Percentiles rank a stretch among this genome's conserved stretches.
Conservation (phyloP, 1,284 basidiomycete genomes). For the Heterobasidion parviporum region DNA sequence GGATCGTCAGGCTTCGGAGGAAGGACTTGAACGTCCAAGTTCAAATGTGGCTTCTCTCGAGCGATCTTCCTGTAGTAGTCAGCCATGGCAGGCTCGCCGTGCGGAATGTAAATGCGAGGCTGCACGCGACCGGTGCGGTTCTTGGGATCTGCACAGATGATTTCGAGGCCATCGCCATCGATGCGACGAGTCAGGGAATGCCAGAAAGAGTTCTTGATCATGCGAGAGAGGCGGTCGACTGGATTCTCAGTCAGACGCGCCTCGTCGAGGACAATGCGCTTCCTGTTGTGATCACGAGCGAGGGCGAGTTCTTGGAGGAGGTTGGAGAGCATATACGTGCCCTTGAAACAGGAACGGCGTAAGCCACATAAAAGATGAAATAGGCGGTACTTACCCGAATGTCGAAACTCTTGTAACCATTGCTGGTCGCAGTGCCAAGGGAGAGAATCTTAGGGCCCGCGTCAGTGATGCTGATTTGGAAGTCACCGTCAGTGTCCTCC, state of each 20-base stretch:
- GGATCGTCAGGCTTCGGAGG: conserved; percentile 84
- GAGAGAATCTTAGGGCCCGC: conserved; percentile 95
- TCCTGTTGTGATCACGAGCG: conserved; percentile 91
- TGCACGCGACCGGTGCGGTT: conserved; percentile 82
- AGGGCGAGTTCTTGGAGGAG: conserved; percentile 97
- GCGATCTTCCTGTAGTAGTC: conserved; percentile 86
- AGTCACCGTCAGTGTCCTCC: conserved; percentile 96
- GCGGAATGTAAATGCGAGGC: conserved; percentile 91
- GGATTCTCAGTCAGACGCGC: conserved; percentile 95
- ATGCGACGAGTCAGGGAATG: conserved; percentile 94
- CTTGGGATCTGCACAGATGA: conserved; percentile 96
- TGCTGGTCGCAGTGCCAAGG: conserved; percentile 92
- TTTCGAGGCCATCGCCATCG: conserved; percentile 94
- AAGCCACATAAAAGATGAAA: background rate
- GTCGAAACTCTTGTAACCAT: conserved; percentile 96
- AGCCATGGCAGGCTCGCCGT: conserved; percentile 88
- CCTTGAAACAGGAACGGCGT: conserved; percentile 38
- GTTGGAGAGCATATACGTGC: conserved; percentile 98
- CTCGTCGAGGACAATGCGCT: conserved; percentile 97
- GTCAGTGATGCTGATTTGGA: conserved; percentile 94
- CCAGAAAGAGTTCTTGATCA: conserved; percentile 99
- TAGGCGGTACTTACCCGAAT: conserved; percentile 58
- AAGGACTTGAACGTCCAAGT: conserved; percentile 85
- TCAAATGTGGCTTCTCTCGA: conserved; percentile 81
- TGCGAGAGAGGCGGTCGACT: conserved; percentile 91